These are phyloP conservation scores for Kluyveromyces lactis DNA, from an alignment of 805 yeast genomes.

Conservation along the genomic window DNA sequence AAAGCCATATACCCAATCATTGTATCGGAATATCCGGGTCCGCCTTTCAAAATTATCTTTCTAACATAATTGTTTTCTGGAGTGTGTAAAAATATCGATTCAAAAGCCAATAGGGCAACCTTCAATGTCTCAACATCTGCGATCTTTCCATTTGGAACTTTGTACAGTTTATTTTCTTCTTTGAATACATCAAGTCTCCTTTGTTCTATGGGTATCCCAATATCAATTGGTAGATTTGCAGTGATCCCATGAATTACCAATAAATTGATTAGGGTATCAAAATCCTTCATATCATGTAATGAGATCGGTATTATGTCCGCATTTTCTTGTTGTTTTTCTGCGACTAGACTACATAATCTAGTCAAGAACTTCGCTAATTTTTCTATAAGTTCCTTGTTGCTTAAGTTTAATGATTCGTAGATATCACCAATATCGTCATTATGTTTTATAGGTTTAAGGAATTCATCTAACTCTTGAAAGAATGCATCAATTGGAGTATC, in stretches of 20 bases:
- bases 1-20: constrained; percentile 41
- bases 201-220: constrained; percentile 58
- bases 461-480: constrained; percentile 17
- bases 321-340: constrained; percentile 12
- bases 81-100: constrained; percentile 15
- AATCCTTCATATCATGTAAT: constrained; percentile 72
- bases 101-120: constrained; percentile 15
- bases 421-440: constrained; percentile 1
- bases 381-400: constrained; percentile 13
- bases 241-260: constrained; percentile 67
- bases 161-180: constrained; percentile 19
- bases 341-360: constrained; percentile 10
- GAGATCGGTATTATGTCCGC: constrained; percentile 49
- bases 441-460: constrained; percentile 10
- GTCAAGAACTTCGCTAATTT: constrained; percentile 13
- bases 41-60: constrained; percentile 46
- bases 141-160: constrained; percentile 14
- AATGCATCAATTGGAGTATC: constrained; percentile 28
- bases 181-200: constrained; percentile 47
- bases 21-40: constrained; percentile 54
- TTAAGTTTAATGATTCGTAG: constrained; percentile 11
- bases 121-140: constrained; percentile 9
- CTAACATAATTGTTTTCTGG: constrained; percentile 22
- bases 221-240: constrained; percentile 45
- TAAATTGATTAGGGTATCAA: constrained; percentile 55